Conservation (phyloP, 2,329 filamentous ascomycete species). For the Aspergillus hortae region DNA sequence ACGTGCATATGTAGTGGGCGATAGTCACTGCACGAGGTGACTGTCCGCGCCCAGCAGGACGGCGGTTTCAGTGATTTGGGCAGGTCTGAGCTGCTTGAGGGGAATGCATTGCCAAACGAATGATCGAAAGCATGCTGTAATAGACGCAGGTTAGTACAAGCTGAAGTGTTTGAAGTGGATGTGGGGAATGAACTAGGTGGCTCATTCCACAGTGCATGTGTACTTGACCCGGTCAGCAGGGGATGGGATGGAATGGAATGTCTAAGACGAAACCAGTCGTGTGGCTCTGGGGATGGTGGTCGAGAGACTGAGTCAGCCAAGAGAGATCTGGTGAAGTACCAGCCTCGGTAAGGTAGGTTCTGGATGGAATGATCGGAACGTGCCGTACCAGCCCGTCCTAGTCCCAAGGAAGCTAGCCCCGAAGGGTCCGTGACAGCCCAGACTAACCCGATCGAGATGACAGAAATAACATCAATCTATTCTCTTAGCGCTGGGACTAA, state of each 20-base stretch:
- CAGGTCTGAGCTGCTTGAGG: too few species aligned
- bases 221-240: neutral
- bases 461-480: neutral
- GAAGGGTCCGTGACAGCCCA: slow-evolving; percentile 1
- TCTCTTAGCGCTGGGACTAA: slow-evolving; percentile 1
- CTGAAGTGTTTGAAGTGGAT: neutral
- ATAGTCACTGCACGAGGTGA: slow-evolving; percentile 10
- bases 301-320: neutral
- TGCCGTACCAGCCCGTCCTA: slow-evolving; percentile 4
- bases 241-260: neutral
- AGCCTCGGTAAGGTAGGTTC: too few species aligned
- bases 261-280: neutral
- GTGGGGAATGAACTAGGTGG: neutral
- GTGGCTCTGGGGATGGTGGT: neutral
- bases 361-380: slow-evolving; percentile 11
- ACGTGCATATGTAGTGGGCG: slow-evolving; percentile 16
- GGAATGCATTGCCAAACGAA: too few species aligned
- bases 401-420: neutral
- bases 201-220: neutral
- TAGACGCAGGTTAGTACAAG: neutral
- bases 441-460: neutral
- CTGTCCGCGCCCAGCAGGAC: slow-evolving; percentile 3
- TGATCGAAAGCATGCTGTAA: neutral
- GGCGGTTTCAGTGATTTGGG: neutral
- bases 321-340: neutral